Base-by-base conservation (phyloP, 495 filamentous ascomycete genomes). In the Bathelium albidoporum region DNA sequence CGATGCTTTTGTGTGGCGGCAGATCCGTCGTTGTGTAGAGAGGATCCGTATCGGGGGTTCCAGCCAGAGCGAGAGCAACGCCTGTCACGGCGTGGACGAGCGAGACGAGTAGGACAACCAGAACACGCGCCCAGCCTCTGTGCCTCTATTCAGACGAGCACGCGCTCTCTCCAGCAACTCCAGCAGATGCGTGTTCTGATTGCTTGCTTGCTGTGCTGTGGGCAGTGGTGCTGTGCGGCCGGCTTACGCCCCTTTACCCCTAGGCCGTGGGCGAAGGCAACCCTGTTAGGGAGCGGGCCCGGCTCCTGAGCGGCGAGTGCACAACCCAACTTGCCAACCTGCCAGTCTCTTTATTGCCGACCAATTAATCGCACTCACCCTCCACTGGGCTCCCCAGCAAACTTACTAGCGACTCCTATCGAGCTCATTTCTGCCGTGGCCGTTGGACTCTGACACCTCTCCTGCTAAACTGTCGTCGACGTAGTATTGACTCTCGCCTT, bases 401-500 rank as follows among this genome's bases (percentile, higher is more conserved):
- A 49, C 44, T 29, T 24, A 55, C 29, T 55, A 55, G 49, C 49
- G 49, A 55, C 49, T 55, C 49, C 49, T 55, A 55, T 55, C 24
- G 49, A 55, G 7, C 16, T 39, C 14, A 14, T 14, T 5, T 39
- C 34, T 14, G 20, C 49, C 10, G 49, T 18, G 20, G 43, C 43
- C 49, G 49, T 55, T 55, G 49, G 49, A 55, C 49, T 28, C 49
- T 55, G 49, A 55, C 49, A 55, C 49, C 49, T 55, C 49, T 55
- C 49, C 49, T 16, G 29, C 26, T 26, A 55, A n/a, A 28, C 20
- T 14, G 34, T 14, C 34, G 9, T 24, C 49, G 16, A 28, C 20
- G 49, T 16, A 3, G 49, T 16, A 3, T 5, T 29, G 0, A 24
- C 5, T 28, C 20, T 11, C 49, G 29, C 2, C 49, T 12, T 18